A percentile compares a stretch with the other conserved stretches of the same genome.
These are phyloP conservation scores for Zymoseptoria ardabiliae DNA, from an alignment of 2,329 filamentous ascomycete species.

Conservation along the genomic window DNA sequence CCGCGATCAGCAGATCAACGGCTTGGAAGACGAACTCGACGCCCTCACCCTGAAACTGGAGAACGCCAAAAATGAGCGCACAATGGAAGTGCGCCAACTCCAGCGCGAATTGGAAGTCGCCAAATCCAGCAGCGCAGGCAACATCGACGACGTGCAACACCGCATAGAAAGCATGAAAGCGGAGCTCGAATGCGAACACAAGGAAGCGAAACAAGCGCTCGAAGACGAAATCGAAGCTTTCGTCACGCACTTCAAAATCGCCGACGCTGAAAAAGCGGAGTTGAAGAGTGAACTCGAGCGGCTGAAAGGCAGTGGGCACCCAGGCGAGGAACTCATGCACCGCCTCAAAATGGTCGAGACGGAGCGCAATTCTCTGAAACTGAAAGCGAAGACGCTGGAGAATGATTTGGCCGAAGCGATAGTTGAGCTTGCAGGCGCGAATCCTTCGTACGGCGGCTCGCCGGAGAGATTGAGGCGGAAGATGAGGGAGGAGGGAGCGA, in stretches of 20 bases:
- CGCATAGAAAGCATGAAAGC: conserved; percentile 47
- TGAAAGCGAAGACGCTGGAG: conserved; percentile 30
- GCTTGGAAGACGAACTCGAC: conserved; percentile 36
- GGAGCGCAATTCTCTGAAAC: conserved; percentile 27
- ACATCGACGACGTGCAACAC: conserved; percentile 20
- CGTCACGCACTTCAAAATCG: conserved; percentile 37
- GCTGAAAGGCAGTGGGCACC: conserved; percentile 33
- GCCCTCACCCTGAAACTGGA: conserved; percentile 34
- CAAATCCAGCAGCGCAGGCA: conserved; percentile 16
- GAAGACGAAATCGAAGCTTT: conserved; percentile 50
- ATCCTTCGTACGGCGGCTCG: conserved; percentile 16
- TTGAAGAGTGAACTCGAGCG: conserved; percentile 30
- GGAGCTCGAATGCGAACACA: conserved; percentile 36
- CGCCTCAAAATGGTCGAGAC: conserved; percentile 26
- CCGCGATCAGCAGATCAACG: conserved; percentile 25
- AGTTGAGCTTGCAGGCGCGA: conserved; percentile 16
- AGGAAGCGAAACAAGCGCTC: conserved; percentile 39
- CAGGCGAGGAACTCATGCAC: conserved; percentile 29
- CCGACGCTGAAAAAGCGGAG: conserved; percentile 43
- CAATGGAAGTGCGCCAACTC: conserved; percentile 34
- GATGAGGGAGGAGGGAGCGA: conserved; percentile 30
- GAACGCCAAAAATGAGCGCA: conserved; percentile 23
- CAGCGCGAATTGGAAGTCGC: conserved; percentile 36
- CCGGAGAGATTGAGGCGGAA: conserved; percentile 26
- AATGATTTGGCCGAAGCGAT: conserved; percentile 28